A percentile compares a stretch with the other conserved stretches of the same genome.
Conservation (phyloP, 148 eudicot genomes). For the Heliosperma pusillum region DNA sequence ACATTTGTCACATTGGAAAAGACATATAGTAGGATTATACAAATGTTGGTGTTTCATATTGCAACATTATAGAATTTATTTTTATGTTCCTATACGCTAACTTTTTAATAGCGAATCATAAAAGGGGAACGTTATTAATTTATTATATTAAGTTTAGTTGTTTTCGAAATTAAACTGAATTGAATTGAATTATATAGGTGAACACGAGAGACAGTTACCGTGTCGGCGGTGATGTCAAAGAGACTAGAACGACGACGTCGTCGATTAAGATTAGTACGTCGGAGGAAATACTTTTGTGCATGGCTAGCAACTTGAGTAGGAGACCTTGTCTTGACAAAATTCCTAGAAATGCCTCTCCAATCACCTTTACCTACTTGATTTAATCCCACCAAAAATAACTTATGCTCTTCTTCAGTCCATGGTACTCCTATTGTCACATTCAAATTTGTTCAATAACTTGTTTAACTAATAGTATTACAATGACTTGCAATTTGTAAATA, state of each 20-base stretch:
- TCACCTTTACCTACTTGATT: slow-evolving; percentile 80
- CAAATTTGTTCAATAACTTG: background rate
- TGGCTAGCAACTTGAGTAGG: slow-evolving; percentile 95
- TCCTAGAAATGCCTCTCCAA: slow-evolving; percentile 83
- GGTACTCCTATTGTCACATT: slow-evolving; percentile 46
- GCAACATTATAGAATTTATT: background rate
- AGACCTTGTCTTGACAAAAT: slow-evolving; percentile 78
- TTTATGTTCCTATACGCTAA: background rate
- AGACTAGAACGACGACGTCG: slow-evolving; percentile 83
- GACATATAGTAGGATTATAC: background rate
- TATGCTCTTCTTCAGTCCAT: slow-evolving; percentile 85
- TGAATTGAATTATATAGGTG: background rate
- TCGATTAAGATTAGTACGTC: slow-evolving; percentile 56
- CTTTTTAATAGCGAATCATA: background rate
- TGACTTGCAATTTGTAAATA: too few species aligned
- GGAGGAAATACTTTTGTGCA: slow-evolving; percentile 86
- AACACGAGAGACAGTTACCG: slow-evolving; percentile 33
- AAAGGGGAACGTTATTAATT: background rate
- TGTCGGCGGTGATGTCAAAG: slow-evolving; percentile 76
- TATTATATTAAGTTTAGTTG: too few species aligned
- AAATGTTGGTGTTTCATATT: background rate
- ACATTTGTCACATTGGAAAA: background rate
- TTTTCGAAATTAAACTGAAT: too few species aligned
- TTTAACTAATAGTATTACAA: too few species aligned
- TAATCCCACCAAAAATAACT: slow-evolving; percentile 57